These are phyloP conservation scores for Scenedesmus sp. DNA, from an alignment of 163 green algal species.

Conservation along the genomic window DNA sequence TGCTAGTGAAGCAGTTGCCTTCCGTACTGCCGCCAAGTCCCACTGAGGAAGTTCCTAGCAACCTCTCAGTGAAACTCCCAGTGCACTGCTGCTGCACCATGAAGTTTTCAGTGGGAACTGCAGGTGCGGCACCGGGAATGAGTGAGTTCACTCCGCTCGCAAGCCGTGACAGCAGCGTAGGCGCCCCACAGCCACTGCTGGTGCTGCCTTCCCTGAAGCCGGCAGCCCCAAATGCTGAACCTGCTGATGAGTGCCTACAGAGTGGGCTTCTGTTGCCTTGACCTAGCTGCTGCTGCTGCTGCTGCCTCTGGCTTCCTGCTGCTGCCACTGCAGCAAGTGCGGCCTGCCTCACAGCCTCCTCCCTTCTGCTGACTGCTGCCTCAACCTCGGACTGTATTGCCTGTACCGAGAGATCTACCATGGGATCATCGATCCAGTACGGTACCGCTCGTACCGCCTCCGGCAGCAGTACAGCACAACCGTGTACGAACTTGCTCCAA, in stretches of 20 bases:
- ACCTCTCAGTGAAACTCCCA: background rate
- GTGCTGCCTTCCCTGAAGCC: background rate
- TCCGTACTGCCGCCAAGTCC: background rate
- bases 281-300: background rate
- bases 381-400: background rate
- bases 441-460: slow-evolving; percentile 84
- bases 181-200: background rate
- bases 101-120: background rate
- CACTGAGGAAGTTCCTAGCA: background rate
- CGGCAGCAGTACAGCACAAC: slow-evolving; percentile 78
- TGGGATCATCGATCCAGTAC: slow-evolving; percentile 90
- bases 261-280: background rate
- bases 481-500: slow-evolving; percentile 94
- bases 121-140: background rate
- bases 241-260: background rate
- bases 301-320: background rate
- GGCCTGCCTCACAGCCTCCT: background rate
- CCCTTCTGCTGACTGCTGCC: background rate
- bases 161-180: background rate
- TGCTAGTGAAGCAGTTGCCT: background rate
- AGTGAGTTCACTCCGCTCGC: slow-evolving; percentile 6
- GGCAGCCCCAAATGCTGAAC: background rate
- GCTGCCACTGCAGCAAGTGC: slow-evolving; percentile 21
- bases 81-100: background rate
- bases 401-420: slow-evolving; percentile 24